Conservation (phyloP, 2,329 filamentous ascomycete genomes). For the Aspergillus quadrilineatus region DNA sequence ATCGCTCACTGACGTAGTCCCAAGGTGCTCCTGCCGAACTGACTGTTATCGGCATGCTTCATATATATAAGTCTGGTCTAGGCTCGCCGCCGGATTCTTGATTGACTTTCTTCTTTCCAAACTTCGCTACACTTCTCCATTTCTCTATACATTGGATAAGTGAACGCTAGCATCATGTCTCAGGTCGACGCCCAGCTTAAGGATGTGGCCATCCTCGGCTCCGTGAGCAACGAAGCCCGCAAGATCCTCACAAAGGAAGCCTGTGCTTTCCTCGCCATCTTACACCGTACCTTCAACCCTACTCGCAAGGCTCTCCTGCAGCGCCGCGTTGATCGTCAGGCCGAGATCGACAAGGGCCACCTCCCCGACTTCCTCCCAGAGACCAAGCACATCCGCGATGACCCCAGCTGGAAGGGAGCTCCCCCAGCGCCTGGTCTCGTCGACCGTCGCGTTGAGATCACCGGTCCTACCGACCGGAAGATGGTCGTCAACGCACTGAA, state of each 20-base stretch:
- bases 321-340: constrained; percentile 80
- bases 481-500: constrained; percentile 99
- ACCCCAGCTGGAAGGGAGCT: constrained; percentile 89
- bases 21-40: constrained; percentile 8
- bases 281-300: constrained; percentile 91
- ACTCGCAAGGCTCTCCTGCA: constrained; percentile 87
- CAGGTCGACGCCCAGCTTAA: constrained; percentile 75
- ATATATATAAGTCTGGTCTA: constrained; percentile 15
- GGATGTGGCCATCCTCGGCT: constrained; percentile 82
- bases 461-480: constrained; percentile 93
- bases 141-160: neutral
- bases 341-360: constrained; percentile 84
- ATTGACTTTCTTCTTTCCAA: constrained; percentile 1
- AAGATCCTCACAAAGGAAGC: constrained; percentile 92
- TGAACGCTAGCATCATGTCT: constrained; percentile 54
- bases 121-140: neutral
- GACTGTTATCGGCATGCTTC: constrained; percentile 7
- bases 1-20: constrained; percentile 10
- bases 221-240: constrained; percentile 72
- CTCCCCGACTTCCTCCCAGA: constrained; percentile 94
- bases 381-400: constrained; percentile 92
- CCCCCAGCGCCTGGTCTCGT: constrained; percentile 87
- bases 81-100: constrained; percentile 4
- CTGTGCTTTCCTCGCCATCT: constrained; percentile 84
- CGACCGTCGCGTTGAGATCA: constrained; percentile 94